phyloP scores from a whole-genome alignment of 441 rosid genomes.

The Raphanus hybrid region DNA sequence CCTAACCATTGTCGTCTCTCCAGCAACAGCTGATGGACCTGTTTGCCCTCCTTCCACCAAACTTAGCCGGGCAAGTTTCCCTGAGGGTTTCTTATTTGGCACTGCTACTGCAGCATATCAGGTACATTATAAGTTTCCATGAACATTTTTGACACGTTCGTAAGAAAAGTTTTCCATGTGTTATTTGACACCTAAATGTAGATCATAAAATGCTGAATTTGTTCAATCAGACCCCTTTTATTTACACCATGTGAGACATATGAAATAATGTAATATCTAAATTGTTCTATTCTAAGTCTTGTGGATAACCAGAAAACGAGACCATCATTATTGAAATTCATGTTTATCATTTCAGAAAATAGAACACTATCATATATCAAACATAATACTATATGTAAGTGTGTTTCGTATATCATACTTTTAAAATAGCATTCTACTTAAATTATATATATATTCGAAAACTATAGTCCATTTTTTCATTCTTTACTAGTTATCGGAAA shows the following conservation, averaged over 20 bases:
- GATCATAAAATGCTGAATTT: background rate
- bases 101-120: slow-evolving; percentile 38
- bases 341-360: background rate
- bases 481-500: background rate
- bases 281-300: background rate
- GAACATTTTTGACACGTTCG: background rate
- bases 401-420: background rate
- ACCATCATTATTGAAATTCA: background rate
- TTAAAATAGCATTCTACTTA: background rate
- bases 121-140: slow-evolving; percentile 15
- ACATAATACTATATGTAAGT: background rate
- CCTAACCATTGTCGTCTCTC: slow-evolving; percentile 22
- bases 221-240: background rate
- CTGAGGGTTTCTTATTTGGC: slow-evolving; percentile 40
- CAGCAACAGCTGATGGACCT: slow-evolving; percentile 26
- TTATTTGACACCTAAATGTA: background rate
- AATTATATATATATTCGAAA: background rate
- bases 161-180: background rate
- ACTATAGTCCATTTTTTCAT: background rate
- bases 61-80: slow-evolving; percentile 38
- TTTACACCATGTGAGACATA: background rate
- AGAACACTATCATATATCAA: background rate
- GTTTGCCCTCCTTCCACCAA: slow-evolving; percentile 27
- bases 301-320: background rate
- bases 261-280: background rate